phyloP scores from a whole-genome alignment of 192 early-diverging fungal genomes.

The Backusella circina region DNA sequence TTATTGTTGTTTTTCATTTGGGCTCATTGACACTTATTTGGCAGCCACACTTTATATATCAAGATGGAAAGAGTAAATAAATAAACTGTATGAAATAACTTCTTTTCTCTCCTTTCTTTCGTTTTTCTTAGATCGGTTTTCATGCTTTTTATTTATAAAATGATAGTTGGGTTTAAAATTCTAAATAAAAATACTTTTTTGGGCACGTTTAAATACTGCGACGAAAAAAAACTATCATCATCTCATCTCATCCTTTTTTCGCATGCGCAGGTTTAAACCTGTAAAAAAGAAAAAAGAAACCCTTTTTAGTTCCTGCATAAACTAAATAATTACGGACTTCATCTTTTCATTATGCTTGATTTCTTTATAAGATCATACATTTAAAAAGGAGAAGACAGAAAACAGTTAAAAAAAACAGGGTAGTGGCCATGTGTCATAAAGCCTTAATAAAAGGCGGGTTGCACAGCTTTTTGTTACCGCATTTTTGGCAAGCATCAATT shows the following conservation, averaged over 20 bases:
- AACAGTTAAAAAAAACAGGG: not conserved
- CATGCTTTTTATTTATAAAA: not conserved
- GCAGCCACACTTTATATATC: not conserved
- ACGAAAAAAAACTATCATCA: not conserved
- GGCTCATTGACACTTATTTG: not conserved
- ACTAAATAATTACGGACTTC: not conserved
- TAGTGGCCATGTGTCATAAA: not conserved
- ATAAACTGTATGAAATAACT: not conserved
- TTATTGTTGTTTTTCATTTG: not conserved
- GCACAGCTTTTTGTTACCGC: constrained; percentile 2
- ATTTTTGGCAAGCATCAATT: constrained; percentile 3
- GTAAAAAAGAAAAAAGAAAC: not conserved
- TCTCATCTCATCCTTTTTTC: not conserved
- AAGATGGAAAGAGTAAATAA: not conserved
- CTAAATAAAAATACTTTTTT: not conserved
- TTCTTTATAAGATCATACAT: not conserved
- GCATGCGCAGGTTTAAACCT: not conserved
- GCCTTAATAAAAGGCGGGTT: not conserved
- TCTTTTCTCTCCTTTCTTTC: not conserved
- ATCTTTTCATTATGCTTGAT: not conserved
- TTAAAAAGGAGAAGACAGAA: not conserved
- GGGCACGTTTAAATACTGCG: not conserved
- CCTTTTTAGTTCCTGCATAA: not conserved
- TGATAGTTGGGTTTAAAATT: not conserved
- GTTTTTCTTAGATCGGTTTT: not conserved